Evolutionary conservation across 164 flowering plant species (phyloP).

Genomic region (Liquidambar formosana): DNA sequence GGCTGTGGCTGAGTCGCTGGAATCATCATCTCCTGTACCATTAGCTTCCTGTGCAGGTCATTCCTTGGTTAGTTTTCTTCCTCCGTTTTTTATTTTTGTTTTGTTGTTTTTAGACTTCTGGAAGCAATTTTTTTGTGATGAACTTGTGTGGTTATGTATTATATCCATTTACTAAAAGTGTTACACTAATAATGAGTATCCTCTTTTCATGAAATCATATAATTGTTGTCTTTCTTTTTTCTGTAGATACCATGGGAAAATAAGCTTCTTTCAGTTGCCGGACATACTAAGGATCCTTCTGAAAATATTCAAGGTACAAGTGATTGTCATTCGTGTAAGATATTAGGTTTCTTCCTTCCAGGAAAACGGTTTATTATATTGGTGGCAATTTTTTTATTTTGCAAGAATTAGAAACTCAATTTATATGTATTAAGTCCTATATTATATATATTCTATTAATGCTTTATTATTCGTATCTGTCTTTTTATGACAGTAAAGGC

Average conservation of each 20-base stretch:
- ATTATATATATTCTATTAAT: neutral
- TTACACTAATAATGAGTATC: neutral
- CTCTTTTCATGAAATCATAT: conserved; percentile 3
- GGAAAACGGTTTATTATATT: no score
- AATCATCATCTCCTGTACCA: conserved; percentile 42
- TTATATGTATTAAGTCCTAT: neutral
- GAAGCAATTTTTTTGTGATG: neutral
- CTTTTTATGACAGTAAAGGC: conserved; percentile 67
- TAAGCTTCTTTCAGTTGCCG: conserved; percentile 90
- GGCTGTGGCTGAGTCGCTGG: conserved; percentile 42
- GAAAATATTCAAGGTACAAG: conserved; percentile 77
- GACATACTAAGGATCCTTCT: conserved; percentile 93
- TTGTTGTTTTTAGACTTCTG: neutral
- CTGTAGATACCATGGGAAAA: conserved; percentile 89
- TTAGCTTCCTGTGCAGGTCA: conserved; percentile 90
- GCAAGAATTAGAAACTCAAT: neutral
- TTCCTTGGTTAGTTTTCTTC: conserved; percentile 72
- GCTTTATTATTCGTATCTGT: conserved; percentile 8
- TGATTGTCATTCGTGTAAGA: neutral
- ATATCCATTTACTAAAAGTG: neutral
- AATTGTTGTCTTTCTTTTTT: conserved; percentile 10
- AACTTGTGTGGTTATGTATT: neutral
- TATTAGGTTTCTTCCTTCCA: neutral
- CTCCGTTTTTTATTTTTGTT: no score
- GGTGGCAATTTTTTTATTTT: neutral